Percentiles rank a stretch among this genome's conserved stretches.
Evolutionary conservation across 805 yeast species (phyloP).

Genomic region (Yarrowia hollandica): DNA sequence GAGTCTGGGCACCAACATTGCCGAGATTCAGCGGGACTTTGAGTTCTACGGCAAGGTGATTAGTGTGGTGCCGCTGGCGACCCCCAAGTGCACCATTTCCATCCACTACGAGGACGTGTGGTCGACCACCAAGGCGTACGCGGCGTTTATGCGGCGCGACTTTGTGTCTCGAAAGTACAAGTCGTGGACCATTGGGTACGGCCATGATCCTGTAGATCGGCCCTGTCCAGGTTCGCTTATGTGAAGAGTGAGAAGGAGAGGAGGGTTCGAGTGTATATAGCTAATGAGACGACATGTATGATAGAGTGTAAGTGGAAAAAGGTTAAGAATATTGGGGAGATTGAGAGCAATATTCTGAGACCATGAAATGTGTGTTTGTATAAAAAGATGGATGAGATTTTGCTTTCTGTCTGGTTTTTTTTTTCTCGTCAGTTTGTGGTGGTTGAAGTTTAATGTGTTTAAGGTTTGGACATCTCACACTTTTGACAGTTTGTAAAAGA

Average conservation of each 20-base stretch:
- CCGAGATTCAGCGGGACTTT: slow-evolving; percentile 23
- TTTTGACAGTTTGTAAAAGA: too few relatives aligned
- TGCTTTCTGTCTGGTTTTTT: too few relatives aligned
- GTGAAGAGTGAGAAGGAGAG: neutral
- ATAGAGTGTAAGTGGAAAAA: too few relatives aligned
- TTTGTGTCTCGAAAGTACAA: slow-evolving; percentile 25
- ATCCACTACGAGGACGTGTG: slow-evolving; percentile 24
- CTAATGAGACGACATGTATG: too few relatives aligned
- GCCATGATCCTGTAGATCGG: slow-evolving; percentile 24
- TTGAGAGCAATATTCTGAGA: too few relatives aligned
- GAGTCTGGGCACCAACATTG: slow-evolving; percentile 22
- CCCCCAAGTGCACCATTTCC: slow-evolving; percentile 3
- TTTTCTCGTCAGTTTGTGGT: too few relatives aligned
- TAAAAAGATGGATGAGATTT: too few relatives aligned
- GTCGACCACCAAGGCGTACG: slow-evolving; percentile 26
- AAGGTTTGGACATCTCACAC: too few relatives aligned
- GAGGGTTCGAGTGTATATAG: neutral
- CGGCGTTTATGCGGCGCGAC: neutral
- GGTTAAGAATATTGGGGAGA: too few relatives aligned
- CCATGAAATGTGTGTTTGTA: too few relatives aligned
- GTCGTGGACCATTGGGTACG: slow-evolving; percentile 3
- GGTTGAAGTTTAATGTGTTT: too few relatives aligned
- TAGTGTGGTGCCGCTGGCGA: slow-evolving; percentile 24
- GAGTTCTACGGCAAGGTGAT: slow-evolving; percentile 24
- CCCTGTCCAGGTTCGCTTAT: slow-evolving; percentile 22